Conservation (phyloP, 2,329 filamentous ascomycete species). For the Orbilia ellipsospora region DNA sequence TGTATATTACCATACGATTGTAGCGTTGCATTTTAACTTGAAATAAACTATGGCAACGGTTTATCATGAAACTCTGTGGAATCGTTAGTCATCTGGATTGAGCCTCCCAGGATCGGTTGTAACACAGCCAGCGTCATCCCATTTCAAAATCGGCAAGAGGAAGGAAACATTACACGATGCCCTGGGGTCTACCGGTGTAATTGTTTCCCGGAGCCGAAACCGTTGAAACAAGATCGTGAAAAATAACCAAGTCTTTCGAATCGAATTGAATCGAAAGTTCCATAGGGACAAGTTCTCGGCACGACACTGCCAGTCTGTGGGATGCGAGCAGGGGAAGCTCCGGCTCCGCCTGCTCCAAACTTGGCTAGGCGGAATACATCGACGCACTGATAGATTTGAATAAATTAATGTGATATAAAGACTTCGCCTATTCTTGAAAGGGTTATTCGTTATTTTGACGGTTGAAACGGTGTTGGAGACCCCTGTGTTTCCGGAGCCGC, state of each 20-base stretch:
- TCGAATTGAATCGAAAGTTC: slow-evolving; percentile 1
- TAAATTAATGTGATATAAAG: slow-evolving; percentile 5
- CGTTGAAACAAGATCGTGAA: too few species aligned
- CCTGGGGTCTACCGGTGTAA: not conserved
- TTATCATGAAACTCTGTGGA: not conserved
- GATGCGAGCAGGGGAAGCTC: not conserved
- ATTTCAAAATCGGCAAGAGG: slow-evolving; percentile 14
- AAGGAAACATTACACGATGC: not conserved
- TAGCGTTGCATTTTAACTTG: not conserved
- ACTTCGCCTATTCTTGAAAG: slow-evolving; percentile 20
- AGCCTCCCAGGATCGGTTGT: slow-evolving; percentile 13
- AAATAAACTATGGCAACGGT: not conserved
- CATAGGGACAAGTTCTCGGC: not conserved
- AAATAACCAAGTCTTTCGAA: too few species aligned
- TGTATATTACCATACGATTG: not conserved
- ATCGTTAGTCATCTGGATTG: slow-evolving; percentile 13
- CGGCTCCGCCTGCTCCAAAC: slow-evolving; percentile 42
- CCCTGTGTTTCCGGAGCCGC: slow-evolving; percentile 48
- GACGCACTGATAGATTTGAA: not conserved
- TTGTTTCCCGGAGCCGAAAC: not conserved
- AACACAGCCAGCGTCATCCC: slow-evolving; percentile 29
- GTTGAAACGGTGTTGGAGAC: slow-evolving; percentile 42
- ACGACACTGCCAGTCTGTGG: slow-evolving; percentile 4
- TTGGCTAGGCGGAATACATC: slow-evolving; percentile 46
- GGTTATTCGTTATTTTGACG: slow-evolving; percentile 7